Evolutionary conservation across 2,329 filamentous ascomycete genomes (phyloP).

Genomic region (Aspergillus alliaceus): DNA sequence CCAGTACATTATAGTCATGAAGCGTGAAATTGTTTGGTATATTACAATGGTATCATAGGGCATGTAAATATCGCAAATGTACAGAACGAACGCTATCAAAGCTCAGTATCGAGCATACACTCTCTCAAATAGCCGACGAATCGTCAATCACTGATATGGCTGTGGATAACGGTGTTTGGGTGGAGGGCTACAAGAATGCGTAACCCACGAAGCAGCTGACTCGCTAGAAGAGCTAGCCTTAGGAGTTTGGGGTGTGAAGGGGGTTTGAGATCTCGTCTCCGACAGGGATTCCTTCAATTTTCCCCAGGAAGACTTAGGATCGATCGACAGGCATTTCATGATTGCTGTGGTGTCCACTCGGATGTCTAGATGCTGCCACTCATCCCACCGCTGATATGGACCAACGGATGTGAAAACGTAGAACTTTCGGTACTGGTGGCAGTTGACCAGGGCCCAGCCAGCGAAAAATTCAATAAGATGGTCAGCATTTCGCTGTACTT

Average conservation of each 20-base stretch:
- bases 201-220: not conserved
- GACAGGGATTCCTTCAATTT: conserved; percentile 2
- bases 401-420: conserved; percentile 26
- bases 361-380: conserved; percentile 30
- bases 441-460: conserved; percentile 36
- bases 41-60: not conserved
- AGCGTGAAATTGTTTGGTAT: not conserved
- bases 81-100: not conserved
- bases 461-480: conserved; percentile 41
- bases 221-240: not conserved
- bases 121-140: not conserved
- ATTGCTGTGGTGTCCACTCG: conserved; percentile 12
- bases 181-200: not conserved
- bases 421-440: conserved; percentile 33
- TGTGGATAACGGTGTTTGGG: conserved; percentile 10
- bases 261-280: not conserved
- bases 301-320: conserved; percentile 13
- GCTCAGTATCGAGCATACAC: not conserved
- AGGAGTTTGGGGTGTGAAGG: conserved; percentile 16
- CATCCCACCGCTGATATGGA: conserved; percentile 27
- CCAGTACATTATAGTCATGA: not conserved
- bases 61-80: not conserved
- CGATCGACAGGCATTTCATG: conserved; percentile 13
- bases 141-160: conserved; percentile 14
- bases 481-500: conserved; percentile 33